Evolutionary conservation across 345 rosid species (phyloP), one percentile per base, ranked within the genome.

Genomic region (Streptanthus diversifolius): DNA sequence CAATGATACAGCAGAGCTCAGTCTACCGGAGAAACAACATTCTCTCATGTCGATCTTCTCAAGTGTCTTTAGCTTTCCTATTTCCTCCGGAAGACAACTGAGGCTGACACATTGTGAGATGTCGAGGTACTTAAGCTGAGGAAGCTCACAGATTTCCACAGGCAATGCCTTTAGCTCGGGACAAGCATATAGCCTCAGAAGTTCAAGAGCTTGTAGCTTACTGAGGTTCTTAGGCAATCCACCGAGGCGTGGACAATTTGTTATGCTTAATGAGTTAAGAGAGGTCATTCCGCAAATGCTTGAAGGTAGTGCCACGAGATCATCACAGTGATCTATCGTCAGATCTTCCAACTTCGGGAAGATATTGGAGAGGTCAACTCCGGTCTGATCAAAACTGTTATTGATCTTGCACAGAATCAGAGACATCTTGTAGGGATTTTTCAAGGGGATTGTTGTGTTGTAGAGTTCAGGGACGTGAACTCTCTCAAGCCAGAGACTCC

Each of bases 31-130:
- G 29, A 85, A 66, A 40, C 45, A 77, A 48, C 99, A 95, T 65
- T 95, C 96, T 72, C 95, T 88, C 99, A 95, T 90, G 84, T 95
- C 96, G 2, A 95, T 87, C 87, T 90, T 90, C 79, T 88, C 95
- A 55, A 95, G 79, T 48, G 63, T 83, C 19, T 48, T 47, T 63
- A 91, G 69, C 22, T 72, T 79, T 32, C 90, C 90, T 0, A 91
- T 85, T 27, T 81, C 72, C 32, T 84, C 81, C 0, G 97, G 99
- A 58, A 95, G 90, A 63, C 68, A 40, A 37, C 47, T 60, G 77
- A 95, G 18, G 63, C 74, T 85, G 17, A 91, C 82, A 58, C 99
- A 91, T 21, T 88, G 91, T 3, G 96, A 89, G 40, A 95, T 80
- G 61, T 95, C 96, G 0, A 95, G 79, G 80, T 87, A 91, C 68